phyloP scores from a whole-genome alignment of 768 basidiomycete species.

The Phylloporus sp. region DNA sequence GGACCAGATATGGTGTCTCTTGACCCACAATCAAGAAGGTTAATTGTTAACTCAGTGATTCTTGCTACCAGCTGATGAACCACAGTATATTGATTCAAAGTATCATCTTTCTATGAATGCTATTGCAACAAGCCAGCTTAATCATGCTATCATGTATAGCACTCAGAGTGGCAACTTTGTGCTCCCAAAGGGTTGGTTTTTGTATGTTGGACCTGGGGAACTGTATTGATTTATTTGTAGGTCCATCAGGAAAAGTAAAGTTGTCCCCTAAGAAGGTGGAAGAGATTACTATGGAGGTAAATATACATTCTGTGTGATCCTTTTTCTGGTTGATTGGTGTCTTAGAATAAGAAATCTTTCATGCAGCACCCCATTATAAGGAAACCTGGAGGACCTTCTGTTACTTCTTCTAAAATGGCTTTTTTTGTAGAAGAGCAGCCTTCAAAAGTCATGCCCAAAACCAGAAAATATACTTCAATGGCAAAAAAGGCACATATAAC shows the following conservation, averaged over 20 bases:
- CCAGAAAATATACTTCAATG: constrained; percentile 21
- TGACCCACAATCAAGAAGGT: constrained; percentile 80
- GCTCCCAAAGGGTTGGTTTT: constrained; percentile 48
- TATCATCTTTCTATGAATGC: constrained; percentile 46
- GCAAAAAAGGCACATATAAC: constrained; percentile 23
- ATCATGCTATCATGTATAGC: constrained; percentile 51
- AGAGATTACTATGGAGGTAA: constrained; percentile 16
- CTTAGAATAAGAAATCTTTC: constrained; percentile 13
- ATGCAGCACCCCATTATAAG: neutral
- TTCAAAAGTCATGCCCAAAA: constrained; percentile 1
- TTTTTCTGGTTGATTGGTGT: neutral
- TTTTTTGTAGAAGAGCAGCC: neutral
- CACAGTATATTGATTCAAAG: constrained; percentile 49
- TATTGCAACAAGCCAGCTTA: constrained; percentile 44
- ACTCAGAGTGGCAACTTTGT: constrained; percentile 46
- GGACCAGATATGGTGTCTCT: constrained; percentile 68
- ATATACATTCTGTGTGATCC: neutral
- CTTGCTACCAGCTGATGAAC: neutral
- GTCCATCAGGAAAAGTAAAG: constrained; percentile 27
- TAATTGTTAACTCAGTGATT: neutral
- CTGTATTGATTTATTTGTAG: constrained; percentile 2
- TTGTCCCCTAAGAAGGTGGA: constrained; percentile 13
- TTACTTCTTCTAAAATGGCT: neutral
- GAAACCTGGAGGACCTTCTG: neutral
- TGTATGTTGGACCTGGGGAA: neutral